These are phyloP conservation scores for Reticulascus tulasneorum DNA, from an alignment of 2,329 filamentous ascomycete species.

Conservation along the genomic window DNA sequence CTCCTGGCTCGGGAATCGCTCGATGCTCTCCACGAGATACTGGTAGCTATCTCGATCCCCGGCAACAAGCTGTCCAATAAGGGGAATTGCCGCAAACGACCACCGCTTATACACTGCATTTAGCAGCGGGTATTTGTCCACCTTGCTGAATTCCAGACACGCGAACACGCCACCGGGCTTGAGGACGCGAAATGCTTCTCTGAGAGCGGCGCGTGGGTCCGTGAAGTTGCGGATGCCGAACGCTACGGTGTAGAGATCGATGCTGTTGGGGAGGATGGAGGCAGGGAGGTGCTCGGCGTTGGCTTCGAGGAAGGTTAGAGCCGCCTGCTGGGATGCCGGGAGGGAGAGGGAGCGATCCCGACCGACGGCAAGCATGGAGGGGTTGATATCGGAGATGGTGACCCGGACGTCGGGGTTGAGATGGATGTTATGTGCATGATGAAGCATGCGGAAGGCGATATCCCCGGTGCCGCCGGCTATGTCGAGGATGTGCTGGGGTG, in stretches of 20 bases:
- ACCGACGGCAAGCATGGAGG: slow-evolving; percentile 88
- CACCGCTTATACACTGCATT: slow-evolving; percentile 89
- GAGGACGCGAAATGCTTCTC: slow-evolving; percentile 81
- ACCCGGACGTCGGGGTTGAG: slow-evolving; percentile 67
- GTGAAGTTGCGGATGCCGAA: slow-evolving; percentile 98
- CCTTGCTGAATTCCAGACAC: slow-evolving; percentile 90
- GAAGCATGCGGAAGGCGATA: slow-evolving; percentile 93
- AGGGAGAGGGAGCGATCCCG: slow-evolving; percentile 66
- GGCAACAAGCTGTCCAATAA: slow-evolving; percentile 93
- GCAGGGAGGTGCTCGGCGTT: slow-evolving; percentile 75
- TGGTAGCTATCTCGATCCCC: slow-evolving; percentile 95
- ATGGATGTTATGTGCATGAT: slow-evolving; percentile 79
- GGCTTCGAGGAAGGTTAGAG: slow-evolving; percentile 76
- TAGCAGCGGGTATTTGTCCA: slow-evolving; percentile 70
- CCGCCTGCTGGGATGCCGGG: slow-evolving; percentile 50
- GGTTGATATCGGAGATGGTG: slow-evolving; percentile 94
- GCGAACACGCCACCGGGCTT: slow-evolving; percentile 95
- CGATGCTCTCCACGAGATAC: slow-evolving; percentile 97
- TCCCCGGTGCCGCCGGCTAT: slow-evolving; percentile 96
- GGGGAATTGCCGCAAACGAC: slow-evolving; percentile 89
- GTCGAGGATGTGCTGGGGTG: slow-evolving; percentile 75
- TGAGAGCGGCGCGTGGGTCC: slow-evolving; percentile 77
- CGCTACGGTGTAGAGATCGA: slow-evolving; percentile 95
- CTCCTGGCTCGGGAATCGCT: slow-evolving; percentile 81
- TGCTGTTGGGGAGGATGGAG: slow-evolving; percentile 58